Evolutionary conservation across 2,329 filamentous ascomycete species (phyloP).

Genomic region (Knoxdaviesia proteae): DNA sequence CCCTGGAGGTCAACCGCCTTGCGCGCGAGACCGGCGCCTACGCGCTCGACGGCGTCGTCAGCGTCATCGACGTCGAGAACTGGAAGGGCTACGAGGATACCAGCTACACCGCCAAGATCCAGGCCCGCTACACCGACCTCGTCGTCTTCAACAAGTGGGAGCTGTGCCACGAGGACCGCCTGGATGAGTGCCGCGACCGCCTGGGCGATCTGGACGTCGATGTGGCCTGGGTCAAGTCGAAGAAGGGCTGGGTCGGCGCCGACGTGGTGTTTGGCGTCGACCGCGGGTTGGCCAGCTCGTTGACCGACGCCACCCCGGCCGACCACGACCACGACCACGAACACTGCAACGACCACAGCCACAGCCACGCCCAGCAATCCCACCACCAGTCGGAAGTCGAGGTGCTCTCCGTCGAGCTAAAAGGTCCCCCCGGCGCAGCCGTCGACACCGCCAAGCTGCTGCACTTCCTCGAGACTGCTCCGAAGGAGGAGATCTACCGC

Average conservation of each 20-base stretch:
- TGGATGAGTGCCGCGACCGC: conserved; percentile 60
- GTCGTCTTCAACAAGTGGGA: conserved; percentile 94
- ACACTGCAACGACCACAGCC: conserved; percentile 19
- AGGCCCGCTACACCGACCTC: conserved; percentile 76
- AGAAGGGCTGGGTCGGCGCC: conserved; percentile 57
- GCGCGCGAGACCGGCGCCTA: conserved; percentile 48
- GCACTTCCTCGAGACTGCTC: conserved; percentile 46
- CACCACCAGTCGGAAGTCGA: conserved; percentile 75
- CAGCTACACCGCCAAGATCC: conserved; percentile 69
- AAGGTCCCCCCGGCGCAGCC: conserved; percentile 16
- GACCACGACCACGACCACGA: conserved; percentile 14
- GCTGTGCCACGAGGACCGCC: conserved; percentile 44
- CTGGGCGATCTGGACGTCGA: conserved; percentile 67
- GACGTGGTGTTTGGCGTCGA: conserved; percentile 77
- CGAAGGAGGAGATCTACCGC: conserved; percentile 86
- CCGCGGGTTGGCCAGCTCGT: conserved; percentile 44
- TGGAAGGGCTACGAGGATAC: conserved; percentile 87
- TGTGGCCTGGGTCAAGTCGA: conserved; percentile 66
- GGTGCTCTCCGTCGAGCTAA: conserved; percentile 63
- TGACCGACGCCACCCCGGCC: conserved; percentile 20
- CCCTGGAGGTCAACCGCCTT: conserved; percentile 73
- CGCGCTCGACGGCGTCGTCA: conserved; percentile 68
- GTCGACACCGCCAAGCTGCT: conserved; percentile 42
- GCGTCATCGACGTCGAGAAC: conserved; percentile 85
- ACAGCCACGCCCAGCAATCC: conserved; percentile 13